Evolutionary conservation across 371 early-diverging fungal genomes (phyloP).

Genomic region (Rhizomucor miehei): DNA sequence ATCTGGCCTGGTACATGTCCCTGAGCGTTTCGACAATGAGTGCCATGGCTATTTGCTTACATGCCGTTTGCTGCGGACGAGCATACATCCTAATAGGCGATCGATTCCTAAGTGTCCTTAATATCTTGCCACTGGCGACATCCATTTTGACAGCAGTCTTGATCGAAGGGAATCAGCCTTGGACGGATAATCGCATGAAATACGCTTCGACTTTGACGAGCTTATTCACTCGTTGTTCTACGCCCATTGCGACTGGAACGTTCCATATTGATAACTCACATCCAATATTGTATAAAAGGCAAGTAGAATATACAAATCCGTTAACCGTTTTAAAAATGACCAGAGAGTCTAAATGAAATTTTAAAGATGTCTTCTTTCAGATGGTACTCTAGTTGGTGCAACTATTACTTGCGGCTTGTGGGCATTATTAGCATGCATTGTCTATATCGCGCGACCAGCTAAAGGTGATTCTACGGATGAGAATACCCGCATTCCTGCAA

Average conservation of each 20-base stretch:
- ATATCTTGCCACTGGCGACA: constrained; percentile 4
- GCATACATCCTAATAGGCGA: constrained; percentile 19
- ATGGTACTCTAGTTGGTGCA: constrained; percentile 9
- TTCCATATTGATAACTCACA: constrained; percentile 11
- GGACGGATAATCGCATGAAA: constrained; percentile 27
- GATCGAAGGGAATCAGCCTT: constrained; percentile 22
- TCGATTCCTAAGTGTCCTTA: constrained; percentile 19
- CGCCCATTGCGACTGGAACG: not conserved
- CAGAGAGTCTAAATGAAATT: not conserved
- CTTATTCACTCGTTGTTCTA: constrained; percentile 19
- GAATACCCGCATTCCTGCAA: not conserved
- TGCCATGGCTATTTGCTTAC: constrained; percentile 16
- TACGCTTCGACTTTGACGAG: constrained; percentile 21
- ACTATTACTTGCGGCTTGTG: constrained; percentile 6
- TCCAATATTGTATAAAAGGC: constrained; percentile 22
- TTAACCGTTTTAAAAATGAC: not conserved
- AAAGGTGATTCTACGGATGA: too few species aligned
- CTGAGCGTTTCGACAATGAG: constrained; percentile 18
- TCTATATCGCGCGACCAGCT: not conserved
- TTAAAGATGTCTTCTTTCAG: constrained; percentile 12
- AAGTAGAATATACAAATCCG: not conserved
- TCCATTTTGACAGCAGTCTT: constrained; percentile 17
- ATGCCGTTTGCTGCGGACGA: constrained; percentile 26
- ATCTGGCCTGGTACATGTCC: constrained; percentile 24
- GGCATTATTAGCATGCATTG: constrained; percentile 7